Percentiles rank a stretch among this genome's conserved stretches.
Conservation (phyloP, 306 rosid genomes). For the Vachellia collinsii region DNA sequence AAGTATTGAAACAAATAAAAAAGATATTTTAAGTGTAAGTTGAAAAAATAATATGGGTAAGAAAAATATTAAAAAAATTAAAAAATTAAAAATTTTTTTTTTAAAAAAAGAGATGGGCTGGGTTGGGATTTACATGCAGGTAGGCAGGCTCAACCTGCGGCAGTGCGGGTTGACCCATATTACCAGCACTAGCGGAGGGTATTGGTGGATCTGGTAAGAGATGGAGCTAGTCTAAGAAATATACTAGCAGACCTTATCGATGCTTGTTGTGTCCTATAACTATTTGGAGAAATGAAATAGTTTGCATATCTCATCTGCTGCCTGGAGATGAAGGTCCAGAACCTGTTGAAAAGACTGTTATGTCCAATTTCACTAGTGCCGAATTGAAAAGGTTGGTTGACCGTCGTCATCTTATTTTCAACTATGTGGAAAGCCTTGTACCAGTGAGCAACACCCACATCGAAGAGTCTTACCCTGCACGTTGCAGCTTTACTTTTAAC, state of each 20-base stretch:
- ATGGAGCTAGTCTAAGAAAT: not conserved
- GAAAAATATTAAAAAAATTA: no score
- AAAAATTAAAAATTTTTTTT: no score
- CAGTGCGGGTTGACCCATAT: no score
- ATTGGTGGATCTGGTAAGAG: not conserved
- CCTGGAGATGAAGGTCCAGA: not conserved
- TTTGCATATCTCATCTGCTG: not conserved
- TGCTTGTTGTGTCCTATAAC: not conserved
- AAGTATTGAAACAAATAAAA: no score
- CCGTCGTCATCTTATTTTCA: not conserved
- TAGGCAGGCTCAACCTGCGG: no score
- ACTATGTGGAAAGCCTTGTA: not conserved
- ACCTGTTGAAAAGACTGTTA: not conserved
- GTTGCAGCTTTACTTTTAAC: not conserved
- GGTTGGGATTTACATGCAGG: no score
- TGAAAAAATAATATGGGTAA: no score
- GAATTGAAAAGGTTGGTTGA: not conserved
- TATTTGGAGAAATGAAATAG: not conserved
- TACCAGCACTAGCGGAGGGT: no score
- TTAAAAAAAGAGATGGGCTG: no score
- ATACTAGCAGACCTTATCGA: not conserved
- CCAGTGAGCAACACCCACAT: not conserved
- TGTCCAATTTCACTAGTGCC: not conserved
- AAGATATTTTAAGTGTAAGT: no score
- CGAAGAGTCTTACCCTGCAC: not conserved